Evolutionary conservation across 2,329 filamentous ascomycete species (phyloP), one percentile per base, ranked within the genome.

Genomic region (Lecanicillium sp.): DNA sequence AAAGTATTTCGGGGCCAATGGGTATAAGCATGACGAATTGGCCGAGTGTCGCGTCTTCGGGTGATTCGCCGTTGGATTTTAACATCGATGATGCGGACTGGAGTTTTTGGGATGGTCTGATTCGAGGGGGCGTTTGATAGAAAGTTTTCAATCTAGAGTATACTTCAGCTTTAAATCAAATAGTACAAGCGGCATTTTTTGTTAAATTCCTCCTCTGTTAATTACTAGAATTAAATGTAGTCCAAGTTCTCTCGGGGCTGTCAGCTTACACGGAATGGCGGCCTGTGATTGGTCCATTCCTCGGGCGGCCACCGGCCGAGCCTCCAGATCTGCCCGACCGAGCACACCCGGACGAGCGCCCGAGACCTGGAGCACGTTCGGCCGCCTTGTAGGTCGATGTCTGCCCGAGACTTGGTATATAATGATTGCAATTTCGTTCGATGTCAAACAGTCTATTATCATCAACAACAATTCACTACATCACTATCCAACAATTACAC

Each of bases 101-200:
- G 56, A 51, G 51, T 19, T 58, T 58, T 29, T 62, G 59, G 60
- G 59, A 61, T 39, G 55, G 57, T 35, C 30, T 60, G 30, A 40
- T 44, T 23, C 30, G 23, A 4, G 30, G 41, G 4, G 41, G 21
- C 5, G 7, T 21, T 6, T 29, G 32, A 23, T 42, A 32, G 19
- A n/a, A n/a, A n/a, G n/a, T n/a, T n/a, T n/a, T n/a, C n/a, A n/a
- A n/a, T n/a, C n/a, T n/a, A n/a, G n/a, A n/a, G n/a, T n/a, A n/a
- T n/a, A n/a, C n/a, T n/a, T n/a, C n/a, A n/a, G n/a, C n/a, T n/a
- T n/a, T n/a, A n/a, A n/a, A n/a, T n/a, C n/a, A n/a, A n/a, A n/a
- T n/a, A n/a, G n/a, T n/a, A n/a, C n/a, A n/a, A n/a, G n/a, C 17
- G n/a, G 23, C 24, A 42, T 14, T 9, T 2, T 12, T 7, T 36